These are phyloP conservation scores for Bruguiera sexangula DNA, from an alignment of 345 rosid genomes.

Conservation along the genomic window DNA sequence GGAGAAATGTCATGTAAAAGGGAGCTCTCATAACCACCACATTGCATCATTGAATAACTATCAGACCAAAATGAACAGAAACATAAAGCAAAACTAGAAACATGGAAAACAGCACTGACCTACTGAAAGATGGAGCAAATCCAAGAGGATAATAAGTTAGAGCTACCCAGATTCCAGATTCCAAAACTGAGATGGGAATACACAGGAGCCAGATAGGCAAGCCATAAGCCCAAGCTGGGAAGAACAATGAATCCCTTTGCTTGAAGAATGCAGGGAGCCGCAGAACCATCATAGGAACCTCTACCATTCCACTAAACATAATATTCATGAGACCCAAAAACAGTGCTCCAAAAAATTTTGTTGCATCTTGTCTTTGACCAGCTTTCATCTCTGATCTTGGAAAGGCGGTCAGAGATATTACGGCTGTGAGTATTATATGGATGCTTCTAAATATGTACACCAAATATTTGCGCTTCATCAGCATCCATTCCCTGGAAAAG, in stretches of 20 bases:
- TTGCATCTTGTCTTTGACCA: conserved; percentile 42
- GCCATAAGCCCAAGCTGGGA: conserved; percentile 68
- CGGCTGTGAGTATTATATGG: conserved; percentile 53
- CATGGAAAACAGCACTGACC: conserved; percentile 30
- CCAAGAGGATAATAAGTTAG: conserved; percentile 65
- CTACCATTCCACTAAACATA: conserved; percentile 73
- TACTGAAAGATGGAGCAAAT: conserved; percentile 58
- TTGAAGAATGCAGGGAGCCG: conserved; percentile 69
- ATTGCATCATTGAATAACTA: too few relatives aligned
- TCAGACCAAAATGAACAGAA: too few relatives aligned
- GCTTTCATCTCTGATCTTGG: conserved; percentile 54
- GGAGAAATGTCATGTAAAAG: neutral
- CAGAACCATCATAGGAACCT: conserved; percentile 51
- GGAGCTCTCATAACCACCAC: too few relatives aligned
- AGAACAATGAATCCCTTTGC: conserved; percentile 67
- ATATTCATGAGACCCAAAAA: conserved; percentile 51
- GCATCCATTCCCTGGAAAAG: conserved; percentile 67
- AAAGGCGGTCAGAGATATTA: conserved; percentile 50
- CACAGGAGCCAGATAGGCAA: conserved; percentile 58
- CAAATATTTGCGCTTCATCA: conserved; percentile 61
- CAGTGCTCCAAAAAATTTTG: conserved; percentile 52
- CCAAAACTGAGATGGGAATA: conserved; percentile 63
- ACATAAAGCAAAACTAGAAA: too few relatives aligned
- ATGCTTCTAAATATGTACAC: conserved; percentile 54
- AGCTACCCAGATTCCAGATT: conserved; percentile 57